Base-by-base conservation (phyloP, 768 basidiomycete species). In the Amanita thiersii region DNA sequence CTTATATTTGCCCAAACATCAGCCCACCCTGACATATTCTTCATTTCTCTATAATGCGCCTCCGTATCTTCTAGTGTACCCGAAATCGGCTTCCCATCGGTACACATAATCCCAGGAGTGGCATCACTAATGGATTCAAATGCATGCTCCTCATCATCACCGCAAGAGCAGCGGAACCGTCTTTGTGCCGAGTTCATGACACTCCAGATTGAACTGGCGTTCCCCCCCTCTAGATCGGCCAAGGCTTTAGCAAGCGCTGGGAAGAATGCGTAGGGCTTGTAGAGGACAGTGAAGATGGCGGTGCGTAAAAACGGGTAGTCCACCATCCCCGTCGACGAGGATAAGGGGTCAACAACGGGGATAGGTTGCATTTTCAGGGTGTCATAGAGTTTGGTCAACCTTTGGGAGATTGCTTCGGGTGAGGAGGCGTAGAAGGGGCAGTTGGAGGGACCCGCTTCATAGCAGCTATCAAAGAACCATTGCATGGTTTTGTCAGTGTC, bases 391-490 rank as follows among this genome's bases (percentile, higher is more conserved):
- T 38, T 39, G 1, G 62, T 64, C 6, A 69, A 49, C 28, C 69
- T 70, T 6, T 50, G 50, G 4, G 51, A 45, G 17, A 70, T 62
- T 3, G 56, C 53, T 0, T 51, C 50, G 0, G 68, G 49, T 1
- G 58, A 59, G 0, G 63, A 55, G 5, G 66, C 61, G 50, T 61
- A 66, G 52, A 70, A 68, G 4, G 62, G 39, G 43, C 69, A 70
- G 5, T 31, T 39, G 4, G 41, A 26, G 0, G 63, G 62, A 0
- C 68, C 70, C 2, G 64, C 68, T 0, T 55, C 52, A 23, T 56
- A 56, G 39, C 69, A 70, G 10, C 53, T 55, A 3, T 54, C 49
- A 41, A 60, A 64, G 47, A 72, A 70, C 4, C 40, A 40, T 11
- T 59, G 47, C 47, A 67, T 48, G 0, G 54, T 53, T 46, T 67